Evolutionary conservation across 345 rosid species (phyloP).

Genomic region (Syzygium aromaticum): DNA sequence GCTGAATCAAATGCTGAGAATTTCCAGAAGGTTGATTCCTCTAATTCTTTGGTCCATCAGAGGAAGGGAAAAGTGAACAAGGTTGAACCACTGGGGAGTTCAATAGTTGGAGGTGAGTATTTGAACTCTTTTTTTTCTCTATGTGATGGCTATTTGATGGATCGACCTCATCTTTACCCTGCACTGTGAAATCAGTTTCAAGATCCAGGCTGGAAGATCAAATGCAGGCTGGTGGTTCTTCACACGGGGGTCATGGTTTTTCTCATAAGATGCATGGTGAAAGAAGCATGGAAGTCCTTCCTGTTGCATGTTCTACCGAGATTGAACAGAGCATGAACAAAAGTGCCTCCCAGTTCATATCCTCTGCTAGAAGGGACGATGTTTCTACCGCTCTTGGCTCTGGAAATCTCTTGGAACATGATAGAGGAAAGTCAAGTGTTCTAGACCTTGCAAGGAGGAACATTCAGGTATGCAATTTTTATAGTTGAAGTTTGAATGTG

Average conservation of each 20-base stretch:
- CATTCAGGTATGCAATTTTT: constrained; percentile 34
- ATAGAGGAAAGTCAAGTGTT: constrained; percentile 34
- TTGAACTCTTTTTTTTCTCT: constrained; percentile 19
- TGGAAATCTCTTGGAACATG: constrained; percentile 38
- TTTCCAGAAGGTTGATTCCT: constrained; percentile 40
- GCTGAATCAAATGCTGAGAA: constrained; percentile 45
- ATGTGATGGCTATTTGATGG: constrained; percentile 27
- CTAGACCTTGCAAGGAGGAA: constrained; percentile 30
- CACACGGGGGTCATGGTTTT: constrained; percentile 3
- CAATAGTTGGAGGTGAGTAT: constrained; percentile 32
- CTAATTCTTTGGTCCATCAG: constrained; percentile 20
- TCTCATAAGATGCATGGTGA: constrained; percentile 2
- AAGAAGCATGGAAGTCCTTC: constrained; percentile 1
- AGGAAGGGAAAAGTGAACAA: constrained; percentile 62
- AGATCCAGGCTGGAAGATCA: constrained; percentile 30
- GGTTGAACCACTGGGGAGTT: constrained; percentile 40
- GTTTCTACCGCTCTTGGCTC: constrained; percentile 15
- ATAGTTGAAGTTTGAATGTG: not conserved
- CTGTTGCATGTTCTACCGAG: constrained; percentile 2
- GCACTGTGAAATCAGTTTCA: constrained; percentile 13
- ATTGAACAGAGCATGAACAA: constrained; percentile 1
- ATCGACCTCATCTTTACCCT: constrained; percentile 12
- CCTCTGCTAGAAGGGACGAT: constrained; percentile 29
- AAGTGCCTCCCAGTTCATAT: constrained; percentile 6
- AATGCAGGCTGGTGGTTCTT: constrained; percentile 18